phyloP scores from a whole-genome alignment of 1,139 yeast genomes.

The Yamadazyma spencermartinsiae region DNA sequence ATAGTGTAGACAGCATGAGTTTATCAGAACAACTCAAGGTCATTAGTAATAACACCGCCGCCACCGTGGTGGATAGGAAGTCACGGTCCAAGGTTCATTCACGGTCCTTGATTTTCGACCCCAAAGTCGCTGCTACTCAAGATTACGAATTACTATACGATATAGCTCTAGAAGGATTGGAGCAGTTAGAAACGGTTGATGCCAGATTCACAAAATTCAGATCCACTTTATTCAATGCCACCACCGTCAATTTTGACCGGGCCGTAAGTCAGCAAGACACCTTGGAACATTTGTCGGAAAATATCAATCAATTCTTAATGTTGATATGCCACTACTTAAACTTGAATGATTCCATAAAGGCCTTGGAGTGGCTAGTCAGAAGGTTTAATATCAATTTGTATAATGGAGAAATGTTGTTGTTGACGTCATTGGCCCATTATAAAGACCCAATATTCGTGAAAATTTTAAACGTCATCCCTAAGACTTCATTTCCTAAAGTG shows the following conservation, averaged over 20 bases:
- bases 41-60: conserved; percentile 64
- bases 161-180: conserved; percentile 73
- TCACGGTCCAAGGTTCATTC: conserved; percentile 84
- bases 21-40: conserved; percentile 82
- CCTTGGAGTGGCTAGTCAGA: conserved; percentile 94
- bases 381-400: conserved; percentile 85
- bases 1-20: conserved; percentile 37
- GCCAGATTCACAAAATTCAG: conserved; percentile 71
- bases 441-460: conserved; percentile 71
- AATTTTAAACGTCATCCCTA: conserved; percentile 67
- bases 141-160: conserved; percentile 83
- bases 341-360: conserved; percentile 73
- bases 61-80: conserved; percentile 84
- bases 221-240: conserved; percentile 74
- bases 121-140: conserved; percentile 88
- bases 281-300: conserved; percentile 67
- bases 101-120: conserved; percentile 81
- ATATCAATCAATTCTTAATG: conserved; percentile 71
- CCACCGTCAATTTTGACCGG: conserved; percentile 78
- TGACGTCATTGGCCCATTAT: conserved; percentile 78
- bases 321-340: conserved; percentile 76
- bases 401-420: conserved; percentile 69
- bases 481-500: conserved; percentile 65
- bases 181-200: conserved; percentile 70
- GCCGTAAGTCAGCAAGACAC: conserved; percentile 76